Base-by-base conservation (phyloP, 495 filamentous ascomycete genomes). In the Aspergillus sparsus region DNA sequence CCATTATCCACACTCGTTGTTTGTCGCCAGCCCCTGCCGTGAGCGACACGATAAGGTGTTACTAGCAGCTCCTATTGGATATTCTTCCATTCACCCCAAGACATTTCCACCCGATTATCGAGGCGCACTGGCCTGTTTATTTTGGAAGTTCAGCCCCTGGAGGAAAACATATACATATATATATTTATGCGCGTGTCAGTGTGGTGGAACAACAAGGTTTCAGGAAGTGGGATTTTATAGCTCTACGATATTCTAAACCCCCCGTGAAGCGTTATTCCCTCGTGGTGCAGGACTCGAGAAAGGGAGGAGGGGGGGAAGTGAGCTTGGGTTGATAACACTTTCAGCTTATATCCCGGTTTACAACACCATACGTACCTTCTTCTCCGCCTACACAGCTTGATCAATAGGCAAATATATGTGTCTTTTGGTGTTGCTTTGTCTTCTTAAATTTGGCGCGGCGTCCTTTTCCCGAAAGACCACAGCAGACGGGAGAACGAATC, bases 121-220 rank as follows among this genome's bases (percentile, higher is more conserved):
- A 13, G 41, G 51, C 36, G n/a, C 31, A 15, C n/a, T 39, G 31
- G 13, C 44, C 15, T 47, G 37, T 31, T n/a, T 41, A 4, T 32
- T 12, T 42, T 41, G 32, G 31, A 27, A 27, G 44, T 47, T 47
- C 42, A 21, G 36, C 15, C 41, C 33, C 18, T 16, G 31, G 34
- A 39, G 58, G 11, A 46, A 53, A 27, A 49, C 37, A 49, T 12
- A n/a, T 3, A 27, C 21, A 27, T 3, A 27, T 3, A 49, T 36
- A 49, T n/a, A n/a, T 33, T 36, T 53, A 52, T 42, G 49, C 49
- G 49, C 58, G 50, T 51, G 58, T 44, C 21, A 41, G 47, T 42
- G 34, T 52, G 46, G 47, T 60, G 50, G 49, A 44, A 60, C 52
- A 42, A 27, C 21, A 27, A 27, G 49, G 33, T 46, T 60, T 36